Conservation (phyloP, 2,329 filamentous ascomycete species). For the Cladosporium sp. region DNA sequence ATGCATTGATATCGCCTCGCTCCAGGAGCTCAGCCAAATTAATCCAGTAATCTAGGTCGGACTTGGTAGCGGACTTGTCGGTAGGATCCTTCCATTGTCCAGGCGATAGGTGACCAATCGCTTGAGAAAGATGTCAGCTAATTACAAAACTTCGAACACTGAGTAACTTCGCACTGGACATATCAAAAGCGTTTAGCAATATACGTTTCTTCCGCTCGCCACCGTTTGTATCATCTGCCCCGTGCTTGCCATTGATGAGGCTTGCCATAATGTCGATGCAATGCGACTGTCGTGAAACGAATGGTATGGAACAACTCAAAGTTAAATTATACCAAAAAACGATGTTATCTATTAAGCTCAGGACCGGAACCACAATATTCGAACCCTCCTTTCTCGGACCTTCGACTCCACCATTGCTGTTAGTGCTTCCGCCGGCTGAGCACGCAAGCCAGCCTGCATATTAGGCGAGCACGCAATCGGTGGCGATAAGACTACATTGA, state of each 20-base stretch:
- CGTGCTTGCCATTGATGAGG: background rate
- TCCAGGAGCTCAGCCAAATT: slow-evolving; percentile 61
- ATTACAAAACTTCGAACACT: background rate
- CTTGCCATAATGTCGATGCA: background rate
- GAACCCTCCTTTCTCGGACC: background rate
- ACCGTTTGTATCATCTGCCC: background rate
- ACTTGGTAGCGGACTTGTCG: slow-evolving; percentile 59
- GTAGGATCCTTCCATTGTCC: slow-evolving; percentile 65
- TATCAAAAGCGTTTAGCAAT: slow-evolving; percentile 38
- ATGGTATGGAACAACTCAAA: no score
- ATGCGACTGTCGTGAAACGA: no score
- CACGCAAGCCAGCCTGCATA: slow-evolving; percentile 7
- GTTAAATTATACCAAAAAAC: no score
- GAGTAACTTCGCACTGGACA: slow-evolving; percentile 22
- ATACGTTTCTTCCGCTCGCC: slow-evolving; percentile 27
- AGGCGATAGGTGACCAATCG: slow-evolving; percentile 55
- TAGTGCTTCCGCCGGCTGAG: background rate
- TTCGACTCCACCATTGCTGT: background rate
- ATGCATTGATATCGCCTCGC: slow-evolving; percentile 57
- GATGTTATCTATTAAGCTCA: no score
- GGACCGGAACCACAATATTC: no score
- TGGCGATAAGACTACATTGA: background rate
- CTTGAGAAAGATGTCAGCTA: background rate
- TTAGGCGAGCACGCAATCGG: slow-evolving; percentile 6
- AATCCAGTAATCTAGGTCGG: slow-evolving; percentile 59